A percentile compares a stretch with the other conserved stretches of the same genome.
Conservation (phyloP, 2,329 filamentous ascomycete genomes). For the Ploettnerulaceae sp. region DNA sequence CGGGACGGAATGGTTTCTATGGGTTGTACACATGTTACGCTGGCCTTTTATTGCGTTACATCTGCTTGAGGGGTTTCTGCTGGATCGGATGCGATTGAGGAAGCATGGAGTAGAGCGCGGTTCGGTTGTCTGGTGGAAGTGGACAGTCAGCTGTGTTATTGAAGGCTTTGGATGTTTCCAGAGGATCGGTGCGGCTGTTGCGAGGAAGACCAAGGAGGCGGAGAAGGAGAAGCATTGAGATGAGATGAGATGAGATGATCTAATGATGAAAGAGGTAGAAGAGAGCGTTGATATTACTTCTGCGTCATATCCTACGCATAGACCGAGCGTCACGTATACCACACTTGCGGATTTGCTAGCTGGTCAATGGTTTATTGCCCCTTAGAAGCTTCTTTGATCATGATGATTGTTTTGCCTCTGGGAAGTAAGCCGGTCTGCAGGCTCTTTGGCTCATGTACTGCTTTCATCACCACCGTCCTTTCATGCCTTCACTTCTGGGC, state of each 20-base stretch:
- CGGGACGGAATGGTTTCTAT: conserved; percentile 54
- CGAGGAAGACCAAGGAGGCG: conserved; percentile 39
- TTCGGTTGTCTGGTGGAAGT: conserved; percentile 46
- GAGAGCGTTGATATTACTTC: too few relatives aligned
- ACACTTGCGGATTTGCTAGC: too few relatives aligned
- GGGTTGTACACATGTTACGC: conserved; percentile 55
- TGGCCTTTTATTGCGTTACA: conserved; percentile 61
- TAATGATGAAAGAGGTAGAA: too few relatives aligned
- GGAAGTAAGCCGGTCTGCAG: too few relatives aligned
- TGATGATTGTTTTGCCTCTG: too few relatives aligned
- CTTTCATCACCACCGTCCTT: too few relatives aligned
- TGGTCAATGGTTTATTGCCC: too few relatives aligned
- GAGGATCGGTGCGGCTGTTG: conserved; percentile 48
- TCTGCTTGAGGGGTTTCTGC: conserved; percentile 52
- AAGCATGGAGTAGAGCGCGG: conserved; percentile 45
- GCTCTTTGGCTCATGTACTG: too few relatives aligned
- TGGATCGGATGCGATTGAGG: conserved; percentile 44
- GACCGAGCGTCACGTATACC: too few relatives aligned
- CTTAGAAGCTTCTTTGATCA: too few relatives aligned
- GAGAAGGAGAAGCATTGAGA: conserved; percentile 40
- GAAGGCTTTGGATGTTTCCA: conserved; percentile 49
- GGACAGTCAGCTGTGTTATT: conserved; percentile 48
- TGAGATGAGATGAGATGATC: background rate
- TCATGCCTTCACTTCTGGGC: too few relatives aligned
- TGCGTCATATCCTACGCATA: too few relatives aligned